Evolutionary conservation across 2,329 filamentous ascomycete genomes (phyloP).

Genomic region (Verticillium tricorpus): DNA sequence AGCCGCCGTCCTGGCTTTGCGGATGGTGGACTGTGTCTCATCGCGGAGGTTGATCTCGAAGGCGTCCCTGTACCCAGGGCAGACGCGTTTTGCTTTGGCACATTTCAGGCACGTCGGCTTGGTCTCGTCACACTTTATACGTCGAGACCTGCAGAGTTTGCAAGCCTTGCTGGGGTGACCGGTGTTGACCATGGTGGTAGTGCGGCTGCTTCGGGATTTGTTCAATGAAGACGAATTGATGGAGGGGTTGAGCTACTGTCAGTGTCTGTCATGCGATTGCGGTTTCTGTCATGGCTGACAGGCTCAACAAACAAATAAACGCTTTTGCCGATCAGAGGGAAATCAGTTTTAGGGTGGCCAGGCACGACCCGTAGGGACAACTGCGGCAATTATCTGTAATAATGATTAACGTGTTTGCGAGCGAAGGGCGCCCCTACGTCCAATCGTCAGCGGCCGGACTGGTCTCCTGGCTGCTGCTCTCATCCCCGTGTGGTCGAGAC

Average conservation of each 20-base stretch:
- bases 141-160: slow-evolving; percentile 25
- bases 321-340: not conserved
- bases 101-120: slow-evolving; percentile 28
- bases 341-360: not conserved
- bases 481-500: not conserved
- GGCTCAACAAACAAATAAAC: not conserved
- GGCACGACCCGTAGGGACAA: not conserved
- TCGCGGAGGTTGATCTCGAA: slow-evolving; percentile 15
- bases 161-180: slow-evolving; percentile 13
- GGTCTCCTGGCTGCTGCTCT: not conserved
- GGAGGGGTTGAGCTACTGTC: not conserved
- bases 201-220: not conserved
- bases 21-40: slow-evolving; percentile 14
- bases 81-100: slow-evolving; percentile 16
- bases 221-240: not conserved
- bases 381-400: not conserved
- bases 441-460: not conserved
- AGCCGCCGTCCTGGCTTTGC: slow-evolving; percentile 13
- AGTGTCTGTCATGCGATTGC: not conserved
- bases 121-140: slow-evolving; percentile 30
- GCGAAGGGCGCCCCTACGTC: not conserved
- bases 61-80: slow-evolving; percentile 12
- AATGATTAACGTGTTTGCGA: not conserved
- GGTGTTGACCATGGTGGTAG: slow-evolving; percentile 11
- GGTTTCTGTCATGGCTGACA: not conserved